Evolutionary conservation across 805 yeast genomes (phyloP).

Genomic region (Kregervanrija delftensis): DNA sequence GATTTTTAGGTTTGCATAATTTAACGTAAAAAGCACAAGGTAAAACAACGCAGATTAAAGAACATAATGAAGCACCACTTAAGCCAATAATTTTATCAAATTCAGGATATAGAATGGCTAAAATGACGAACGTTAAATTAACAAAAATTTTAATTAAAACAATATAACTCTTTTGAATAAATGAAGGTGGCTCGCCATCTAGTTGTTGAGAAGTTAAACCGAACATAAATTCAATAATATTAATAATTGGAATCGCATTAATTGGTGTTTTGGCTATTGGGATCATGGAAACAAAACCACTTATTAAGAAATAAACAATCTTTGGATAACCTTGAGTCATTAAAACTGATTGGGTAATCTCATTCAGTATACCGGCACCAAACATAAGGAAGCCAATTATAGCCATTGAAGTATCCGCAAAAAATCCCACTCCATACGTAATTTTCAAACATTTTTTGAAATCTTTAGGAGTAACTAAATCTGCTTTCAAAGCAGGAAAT

Average conservation of each 20-base stretch:
- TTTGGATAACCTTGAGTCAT: conserved; percentile 61
- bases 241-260: conserved; percentile 77
- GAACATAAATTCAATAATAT: conserved; percentile 53
- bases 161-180: conserved; percentile 8
- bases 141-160: conserved; percentile 40
- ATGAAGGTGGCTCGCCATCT: conserved; percentile 9
- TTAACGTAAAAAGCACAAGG: conserved; percentile 72
- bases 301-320: conserved; percentile 48
- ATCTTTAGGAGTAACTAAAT: conserved; percentile 65
- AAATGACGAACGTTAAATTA: conserved; percentile 52
- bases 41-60: conserved; percentile 68
- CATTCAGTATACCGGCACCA: conserved; percentile 62
- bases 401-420: conserved; percentile 57
- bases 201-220: conserved; percentile 25
- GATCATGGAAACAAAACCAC: conserved; percentile 65
- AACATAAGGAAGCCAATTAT: conserved; percentile 72
- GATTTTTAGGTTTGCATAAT: conserved; percentile 45
- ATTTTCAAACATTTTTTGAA: conserved; percentile 45
- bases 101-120: conserved; percentile 72
- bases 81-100: conserved; percentile 82
- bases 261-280: conserved; percentile 86
- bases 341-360: conserved; percentile 71
- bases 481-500: conserved; percentile 69
- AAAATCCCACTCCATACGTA: conserved; percentile 52
- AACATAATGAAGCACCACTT: conserved; percentile 78